Evolutionary conservation across 1,284 basidiomycete genomes (phyloP).

Genomic region (Singerocomus rubriflavus): DNA sequence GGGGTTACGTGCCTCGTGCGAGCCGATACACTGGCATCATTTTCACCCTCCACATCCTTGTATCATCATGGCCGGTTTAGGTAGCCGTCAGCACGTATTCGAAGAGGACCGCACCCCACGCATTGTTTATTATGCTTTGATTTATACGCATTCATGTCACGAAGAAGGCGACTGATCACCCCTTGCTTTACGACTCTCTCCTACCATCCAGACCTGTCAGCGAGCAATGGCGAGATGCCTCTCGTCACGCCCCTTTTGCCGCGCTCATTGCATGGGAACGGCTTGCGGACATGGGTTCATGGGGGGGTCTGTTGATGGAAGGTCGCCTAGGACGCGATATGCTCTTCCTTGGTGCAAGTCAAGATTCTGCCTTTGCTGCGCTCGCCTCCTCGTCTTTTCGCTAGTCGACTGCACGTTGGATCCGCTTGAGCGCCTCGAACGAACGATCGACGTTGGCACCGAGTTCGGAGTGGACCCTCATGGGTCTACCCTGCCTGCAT

Average conservation of each 20-base stretch:
- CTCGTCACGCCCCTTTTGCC: neutral
- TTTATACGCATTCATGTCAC: constrained; percentile 28
- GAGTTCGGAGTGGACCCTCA: constrained; percentile 4
- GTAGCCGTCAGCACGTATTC: constrained; percentile 19
- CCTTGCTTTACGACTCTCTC: constrained; percentile 23
- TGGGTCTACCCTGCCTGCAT: constrained; percentile 19
- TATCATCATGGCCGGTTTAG: constrained; percentile 20
- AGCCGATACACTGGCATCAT: constrained; percentile 68
- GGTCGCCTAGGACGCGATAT: constrained; percentile 11
- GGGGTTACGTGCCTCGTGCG: constrained; percentile 69
- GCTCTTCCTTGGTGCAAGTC: constrained; percentile 1
- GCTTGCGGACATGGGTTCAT: constrained; percentile 3
- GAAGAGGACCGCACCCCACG: constrained; percentile 25
- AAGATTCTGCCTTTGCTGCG: constrained; percentile 11
- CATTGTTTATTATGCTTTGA: constrained; percentile 35
- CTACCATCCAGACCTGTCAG: constrained; percentile 16
- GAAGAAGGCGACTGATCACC: constrained; percentile 35
- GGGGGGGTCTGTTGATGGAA: constrained; percentile 19
- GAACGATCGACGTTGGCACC: neutral
- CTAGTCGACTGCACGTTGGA: constrained; percentile 29
- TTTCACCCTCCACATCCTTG: constrained; percentile 8
- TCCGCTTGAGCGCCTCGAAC: constrained; percentile 27
- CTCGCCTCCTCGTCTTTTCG: constrained; percentile 26
- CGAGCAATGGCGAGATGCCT: constrained; percentile 23
- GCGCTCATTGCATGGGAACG: constrained; percentile 33